These are phyloP conservation scores for Cutaneotrichosporon cutaneum DNA, from an alignment of 1,284 basidiomycete genomes.

Conservation along the genomic window DNA sequence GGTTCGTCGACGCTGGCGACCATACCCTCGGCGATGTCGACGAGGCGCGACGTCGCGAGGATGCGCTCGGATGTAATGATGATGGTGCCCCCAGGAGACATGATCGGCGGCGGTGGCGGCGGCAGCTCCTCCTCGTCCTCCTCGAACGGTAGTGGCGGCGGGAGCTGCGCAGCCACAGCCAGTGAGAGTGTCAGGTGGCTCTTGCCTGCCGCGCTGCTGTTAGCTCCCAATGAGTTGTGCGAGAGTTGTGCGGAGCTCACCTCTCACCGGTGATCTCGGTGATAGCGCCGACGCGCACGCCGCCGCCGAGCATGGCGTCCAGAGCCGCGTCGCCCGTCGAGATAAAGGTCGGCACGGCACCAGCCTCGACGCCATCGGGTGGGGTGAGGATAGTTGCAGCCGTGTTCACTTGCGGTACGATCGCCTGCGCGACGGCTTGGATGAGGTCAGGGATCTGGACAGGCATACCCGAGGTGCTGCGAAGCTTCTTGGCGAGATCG, in stretches of 20 bases:
- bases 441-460: conserved; percentile 27
- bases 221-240: conserved; percentile 2
- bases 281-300: conserved; percentile 69
- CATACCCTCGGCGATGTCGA: conserved; percentile 43
- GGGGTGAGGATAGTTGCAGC: conserved; percentile 27
- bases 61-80: conserved; percentile 71
- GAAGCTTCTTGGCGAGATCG: conserved; percentile 42
- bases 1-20: conserved; percentile 13
- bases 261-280: conserved; percentile 87
- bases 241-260: conserved; percentile 58
- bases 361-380: neutral
- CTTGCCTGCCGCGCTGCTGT: conserved; percentile 75
- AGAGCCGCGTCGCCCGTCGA: conserved; percentile 67
- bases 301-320: conserved; percentile 69
- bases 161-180: conserved; percentile 73
- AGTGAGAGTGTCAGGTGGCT: conserved; percentile 79
- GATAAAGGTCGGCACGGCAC: conserved; percentile 28
- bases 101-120: conserved; percentile 52
- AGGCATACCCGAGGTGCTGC: conserved; percentile 12
- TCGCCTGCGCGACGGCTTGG: conserved; percentile 26
- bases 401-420: conserved; percentile 29
- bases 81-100: conserved; percentile 60
- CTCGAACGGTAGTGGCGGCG: neutral
- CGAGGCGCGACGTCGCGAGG: conserved; percentile 66
- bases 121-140: neutral